Evolutionary conservation across 805 yeast genomes (phyloP), one percentile per base, ranked within the genome.

Genomic region (Ascoidea asiatica): DNA sequence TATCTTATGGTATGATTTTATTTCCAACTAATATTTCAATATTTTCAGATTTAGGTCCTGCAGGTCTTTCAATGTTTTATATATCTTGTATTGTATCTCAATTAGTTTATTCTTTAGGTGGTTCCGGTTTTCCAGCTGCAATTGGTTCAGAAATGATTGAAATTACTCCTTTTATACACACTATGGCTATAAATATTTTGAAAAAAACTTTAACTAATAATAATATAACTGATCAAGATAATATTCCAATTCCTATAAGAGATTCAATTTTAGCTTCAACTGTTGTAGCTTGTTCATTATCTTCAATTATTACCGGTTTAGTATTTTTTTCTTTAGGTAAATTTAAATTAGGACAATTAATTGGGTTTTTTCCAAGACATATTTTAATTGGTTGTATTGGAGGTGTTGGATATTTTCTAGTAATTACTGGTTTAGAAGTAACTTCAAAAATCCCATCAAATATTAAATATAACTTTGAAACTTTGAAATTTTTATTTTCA

Each of bases 141-240:
- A 78, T 90, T 39, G 98, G 98, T 1, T 84, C 95, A 3, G 97
- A 92, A 63, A 92, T 92, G 98, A 92, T 92, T 52, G 98, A 92
- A 60, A 87, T 92, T n/a, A 95, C 96, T 1, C 98, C 98, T 1
- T 92, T 92, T 60, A 90, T 90, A 67, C 98, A 92, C 57, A 73
- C 94, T 2, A 89, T 92, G 95, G 97, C 97, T 1, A 66, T 74
- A 21, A 66, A 80, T 13, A 79, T 92, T 42, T 66, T 80, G 59
- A 57, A 62, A 2, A 66, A 70, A 19, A 67, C 85, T 54, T 80
- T 80, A 6, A 70, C 63, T 8, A 66, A 64, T 2, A 60, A 65
- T 20, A 62, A 46, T 33, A 21, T 40, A n/a, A n/a, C 61, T 2
- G 61, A 60, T n/a, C 15, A 8, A 29, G 15, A 29, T 29, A 29